Percentiles rank a stretch among this genome's conserved stretches.
These are phyloP conservation scores for Uromyces viciae-fabae DNA, from an alignment of 1,284 basidiomycete genomes.

Conservation along the genomic window DNA sequence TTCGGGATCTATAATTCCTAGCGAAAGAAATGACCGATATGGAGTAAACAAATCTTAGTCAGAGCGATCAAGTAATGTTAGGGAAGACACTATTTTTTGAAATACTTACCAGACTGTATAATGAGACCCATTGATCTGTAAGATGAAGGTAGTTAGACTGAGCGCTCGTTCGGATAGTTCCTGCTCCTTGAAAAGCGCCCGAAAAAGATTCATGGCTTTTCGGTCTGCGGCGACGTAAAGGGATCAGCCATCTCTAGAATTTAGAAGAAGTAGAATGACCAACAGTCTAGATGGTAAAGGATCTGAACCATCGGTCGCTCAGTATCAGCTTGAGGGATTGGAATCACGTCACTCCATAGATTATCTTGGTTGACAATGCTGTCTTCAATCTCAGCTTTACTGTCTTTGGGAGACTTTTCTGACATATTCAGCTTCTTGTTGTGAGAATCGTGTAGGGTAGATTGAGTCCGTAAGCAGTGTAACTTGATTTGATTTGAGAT, in stretches of 20 bases:
- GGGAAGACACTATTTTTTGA: background rate
- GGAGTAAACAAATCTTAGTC: background rate
- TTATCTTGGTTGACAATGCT: conserved; percentile 21
- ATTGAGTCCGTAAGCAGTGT: too few species aligned
- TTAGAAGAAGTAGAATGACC: background rate
- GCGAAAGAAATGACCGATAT: background rate
- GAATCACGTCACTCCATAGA: conserved; percentile 70
- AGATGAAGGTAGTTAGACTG: conserved; percentile 76
- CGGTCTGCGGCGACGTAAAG: conserved; percentile 63
- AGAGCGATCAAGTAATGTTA: conserved; percentile 48
- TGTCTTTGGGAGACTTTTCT: too few species aligned
- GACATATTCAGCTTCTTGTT: too few species aligned
- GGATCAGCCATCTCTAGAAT: background rate
- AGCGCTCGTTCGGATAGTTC: conserved; percentile 77
- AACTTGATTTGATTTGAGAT: too few species aligned
- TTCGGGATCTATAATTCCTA: conserved; percentile 89
- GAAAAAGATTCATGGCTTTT: conserved; percentile 85
- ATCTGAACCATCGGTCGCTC: conserved; percentile 59
- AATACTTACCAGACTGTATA: conserved; percentile 78
- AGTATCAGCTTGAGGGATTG: conserved; percentile 75
- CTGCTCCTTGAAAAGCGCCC: conserved; percentile 69
- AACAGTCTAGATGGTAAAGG: conserved; percentile 15
- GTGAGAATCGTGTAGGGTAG: too few species aligned
- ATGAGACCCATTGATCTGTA: conserved; percentile 82
- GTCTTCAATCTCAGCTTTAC: background rate